Base-by-base conservation (phyloP, 208 protist species). In the Wallacemonas sp. region DNA sequence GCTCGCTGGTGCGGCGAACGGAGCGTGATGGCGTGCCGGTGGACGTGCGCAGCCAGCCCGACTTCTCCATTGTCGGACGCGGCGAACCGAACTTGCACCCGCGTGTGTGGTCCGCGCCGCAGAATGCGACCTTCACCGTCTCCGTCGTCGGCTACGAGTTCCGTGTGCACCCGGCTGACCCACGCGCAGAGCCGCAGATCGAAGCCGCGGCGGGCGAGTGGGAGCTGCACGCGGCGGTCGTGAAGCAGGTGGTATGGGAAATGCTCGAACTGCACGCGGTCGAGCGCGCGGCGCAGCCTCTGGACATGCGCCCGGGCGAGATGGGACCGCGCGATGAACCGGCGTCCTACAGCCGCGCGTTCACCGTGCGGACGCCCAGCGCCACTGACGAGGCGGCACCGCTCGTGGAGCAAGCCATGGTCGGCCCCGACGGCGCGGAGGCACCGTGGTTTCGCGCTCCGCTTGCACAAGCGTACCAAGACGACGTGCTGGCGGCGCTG, bases 241-340 rank as follows among this genome's bases (percentile, higher is more conserved):
- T 92, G 29, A 81, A 86, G 74, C 89, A 94, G 57, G 86, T 97
- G 5, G 52, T 95, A 5, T 77, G 78, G 57, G 89, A 97, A 74
- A 90, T 97, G 85, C 69, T 97, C 12, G 89, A 97, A 68, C 65
- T 92, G 52, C 81, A 94, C 66, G 92, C 80, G 7, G 84, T 92
- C 11, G 87, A 94, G 76, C 73, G 84, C 8, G 65, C 41, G 1
- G 61, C 80, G 46, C 92, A 97, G 76, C 76, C 89, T 33, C 65
- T 95, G 57, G 52, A 82, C 3, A 57, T 94, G 18, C 48, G 70
- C 25, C 80, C 89, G 3, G 79, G 82, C 1, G 92, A 95, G 57
- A 80, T 97, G 74, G 87, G 86, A 2, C 65, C 65, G 18, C 84
- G 86, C 12, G 92, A 94, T 54, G 29, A 44, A 2, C 86, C 87